phyloP scores from a whole-genome alignment of 805 yeast species.

The Nakazawaea laoshanensis region DNA sequence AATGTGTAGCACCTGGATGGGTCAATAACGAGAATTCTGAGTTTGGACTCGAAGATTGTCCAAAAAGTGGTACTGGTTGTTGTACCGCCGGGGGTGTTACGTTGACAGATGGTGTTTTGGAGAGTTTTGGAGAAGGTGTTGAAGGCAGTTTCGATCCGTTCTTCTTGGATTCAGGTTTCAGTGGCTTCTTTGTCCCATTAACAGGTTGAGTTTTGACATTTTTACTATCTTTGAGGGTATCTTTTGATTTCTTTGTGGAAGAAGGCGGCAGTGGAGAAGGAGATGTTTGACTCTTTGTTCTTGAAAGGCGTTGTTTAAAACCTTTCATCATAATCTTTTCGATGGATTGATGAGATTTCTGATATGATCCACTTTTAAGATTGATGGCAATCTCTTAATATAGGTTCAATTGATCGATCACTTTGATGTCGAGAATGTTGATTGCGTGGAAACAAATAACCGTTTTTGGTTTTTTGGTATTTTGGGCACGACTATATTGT shows the following conservation, averaged over 20 bases:
- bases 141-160: slow-evolving; percentile 1
- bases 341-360: no score
- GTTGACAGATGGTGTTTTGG: slow-evolving; percentile 6
- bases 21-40: neutral
- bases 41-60: slow-evolving; percentile 1
- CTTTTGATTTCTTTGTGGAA: no score
- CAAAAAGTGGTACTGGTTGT: slow-evolving; percentile 11
- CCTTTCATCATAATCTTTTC: slow-evolving; percentile 84
- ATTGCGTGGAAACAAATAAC: no score
- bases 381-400: no score
- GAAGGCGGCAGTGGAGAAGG: neutral
- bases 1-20: slow-evolving; percentile 37
- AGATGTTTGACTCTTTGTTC: slow-evolving; percentile 24
- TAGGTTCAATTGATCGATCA: no score
- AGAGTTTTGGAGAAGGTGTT: slow-evolving; percentile 6
- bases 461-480: neutral
- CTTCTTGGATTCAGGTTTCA: no score
- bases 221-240: no score
- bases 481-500: neutral
- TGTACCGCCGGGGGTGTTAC: slow-evolving; percentile 11
- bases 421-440: no score
- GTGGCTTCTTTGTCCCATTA: no score
- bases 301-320: slow-evolving; percentile 48
- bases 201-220: slow-evolving; percentile 1
- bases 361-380: no score